Evolutionary conservation across 768 basidiomycete genomes (phyloP).

Genomic region (Leucogyrophana mollusca): DNA sequence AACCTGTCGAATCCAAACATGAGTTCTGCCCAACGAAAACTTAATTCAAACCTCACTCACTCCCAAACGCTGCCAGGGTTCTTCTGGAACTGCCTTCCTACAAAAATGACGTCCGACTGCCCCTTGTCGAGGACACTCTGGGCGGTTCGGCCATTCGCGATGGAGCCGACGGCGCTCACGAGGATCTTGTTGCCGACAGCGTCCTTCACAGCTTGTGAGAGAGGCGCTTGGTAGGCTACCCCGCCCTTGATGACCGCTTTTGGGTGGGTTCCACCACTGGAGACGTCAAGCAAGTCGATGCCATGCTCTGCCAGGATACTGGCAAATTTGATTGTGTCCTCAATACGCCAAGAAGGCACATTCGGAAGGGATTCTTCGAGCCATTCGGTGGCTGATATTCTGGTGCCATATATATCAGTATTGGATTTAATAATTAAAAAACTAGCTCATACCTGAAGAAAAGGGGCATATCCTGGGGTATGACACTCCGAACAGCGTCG

Average conservation of each 20-base stretch:
- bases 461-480: constrained; percentile 65
- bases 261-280: constrained; percentile 57
- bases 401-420: constrained; percentile 15
- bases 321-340: constrained; percentile 66
- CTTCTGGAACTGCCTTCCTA: constrained; percentile 58
- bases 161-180: constrained; percentile 25
- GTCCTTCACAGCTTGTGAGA: constrained; percentile 53
- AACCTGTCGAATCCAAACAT: constrained; percentile 29
- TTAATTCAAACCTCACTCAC: constrained; percentile 14
- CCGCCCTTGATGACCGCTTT: constrained; percentile 28
- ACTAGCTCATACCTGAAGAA: constrained; percentile 55
- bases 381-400: constrained; percentile 76
- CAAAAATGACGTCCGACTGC: constrained; percentile 45
- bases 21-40: no score
- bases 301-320: constrained; percentile 59
- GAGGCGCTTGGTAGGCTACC: constrained; percentile 52
- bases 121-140: constrained; percentile 42
- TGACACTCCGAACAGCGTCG: constrained; percentile 58
- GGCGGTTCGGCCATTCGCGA: constrained; percentile 38
- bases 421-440: not conserved
- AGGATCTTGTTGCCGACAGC: constrained; percentile 40
- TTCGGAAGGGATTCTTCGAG: constrained; percentile 55
- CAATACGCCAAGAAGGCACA: constrained; percentile 63
- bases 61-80: constrained; percentile 50
- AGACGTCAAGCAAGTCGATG: constrained; percentile 76